These are phyloP conservation scores for Aspergillus wentii DNA, from an alignment of 495 filamentous ascomycete species.

Conservation along the genomic window DNA sequence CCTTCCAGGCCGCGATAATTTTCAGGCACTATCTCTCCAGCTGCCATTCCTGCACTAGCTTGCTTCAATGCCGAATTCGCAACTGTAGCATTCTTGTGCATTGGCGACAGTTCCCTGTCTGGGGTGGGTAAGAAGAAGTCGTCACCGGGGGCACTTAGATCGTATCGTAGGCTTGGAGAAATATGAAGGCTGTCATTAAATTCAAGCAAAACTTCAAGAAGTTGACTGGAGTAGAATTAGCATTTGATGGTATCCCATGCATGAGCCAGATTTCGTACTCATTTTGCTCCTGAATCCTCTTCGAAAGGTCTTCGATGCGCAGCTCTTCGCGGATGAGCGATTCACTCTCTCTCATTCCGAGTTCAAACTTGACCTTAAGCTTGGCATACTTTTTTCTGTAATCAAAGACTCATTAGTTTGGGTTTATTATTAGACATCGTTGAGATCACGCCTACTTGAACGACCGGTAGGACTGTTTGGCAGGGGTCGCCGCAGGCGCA, in stretches of 20 bases:
- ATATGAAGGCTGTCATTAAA: constrained; percentile 77
- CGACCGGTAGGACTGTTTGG: constrained; percentile 35
- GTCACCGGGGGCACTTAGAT: constrained; percentile 43
- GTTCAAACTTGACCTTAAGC: constrained; percentile 79
- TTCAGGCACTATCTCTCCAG: constrained; percentile 33
- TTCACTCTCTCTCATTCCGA: constrained; percentile 74
- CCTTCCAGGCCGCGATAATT: constrained; percentile 37
- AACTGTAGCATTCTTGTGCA: constrained; percentile 30
- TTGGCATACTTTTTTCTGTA: constrained; percentile 94
- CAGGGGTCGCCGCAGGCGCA: constrained; percentile 24
- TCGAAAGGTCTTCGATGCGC: constrained; percentile 68
- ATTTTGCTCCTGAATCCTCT: constrained; percentile 79
- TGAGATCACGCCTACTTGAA: constrained; percentile 31
- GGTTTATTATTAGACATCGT: too few relatives aligned
- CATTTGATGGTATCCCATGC: background rate
- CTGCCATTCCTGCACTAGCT: constrained; percentile 36
- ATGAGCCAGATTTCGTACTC: constrained; percentile 59
- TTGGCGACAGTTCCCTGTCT: constrained; percentile 34
- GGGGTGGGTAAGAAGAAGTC: constrained; percentile 30
- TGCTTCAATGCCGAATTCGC: constrained; percentile 38
- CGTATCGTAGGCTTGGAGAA: constrained; percentile 66
- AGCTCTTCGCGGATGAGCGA: constrained; percentile 71
- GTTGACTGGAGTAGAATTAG: constrained; percentile 46
- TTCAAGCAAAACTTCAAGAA: constrained; percentile 81
- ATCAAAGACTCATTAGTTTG: constrained; percentile 30